phyloP scores from a whole-genome alignment of 116 monocot species.

The Phalaenopsis hybrid region DNA sequence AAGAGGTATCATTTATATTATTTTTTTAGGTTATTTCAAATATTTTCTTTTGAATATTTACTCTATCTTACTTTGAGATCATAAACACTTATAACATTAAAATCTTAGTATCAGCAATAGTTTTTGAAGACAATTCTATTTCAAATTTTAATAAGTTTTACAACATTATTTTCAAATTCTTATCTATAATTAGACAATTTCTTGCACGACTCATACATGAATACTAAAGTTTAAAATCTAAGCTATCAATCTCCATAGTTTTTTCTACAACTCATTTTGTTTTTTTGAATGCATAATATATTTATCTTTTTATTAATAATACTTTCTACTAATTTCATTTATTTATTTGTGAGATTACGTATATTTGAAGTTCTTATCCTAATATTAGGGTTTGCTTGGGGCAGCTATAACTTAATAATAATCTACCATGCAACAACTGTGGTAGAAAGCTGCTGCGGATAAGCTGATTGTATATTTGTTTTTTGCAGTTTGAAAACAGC shows the following conservation, averaged over 20 bases:
- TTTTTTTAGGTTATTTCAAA: not conserved
- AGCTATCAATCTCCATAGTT: not conserved
- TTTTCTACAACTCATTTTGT: not conserved
- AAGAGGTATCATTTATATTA: not conserved
- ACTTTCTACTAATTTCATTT: not conserved
- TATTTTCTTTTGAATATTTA: not conserved
- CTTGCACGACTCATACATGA: not conserved
- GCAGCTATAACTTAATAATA: too few species aligned
- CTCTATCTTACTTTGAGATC: not conserved
- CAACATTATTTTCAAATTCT: not conserved
- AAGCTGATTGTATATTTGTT: too few species aligned
- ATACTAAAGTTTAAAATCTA: not conserved
- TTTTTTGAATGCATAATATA: not conserved
- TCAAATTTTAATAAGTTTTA: not conserved
- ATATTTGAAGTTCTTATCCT: not conserved
- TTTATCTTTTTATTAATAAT: not conserved
- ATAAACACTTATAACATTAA: too few species aligned
- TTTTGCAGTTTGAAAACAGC: too few species aligned
- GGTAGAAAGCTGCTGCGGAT: too few species aligned
- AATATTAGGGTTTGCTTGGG: too few species aligned
- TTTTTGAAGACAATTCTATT: not conserved
- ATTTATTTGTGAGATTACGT: not conserved
- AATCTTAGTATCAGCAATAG: too few species aligned
- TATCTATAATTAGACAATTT: not conserved
- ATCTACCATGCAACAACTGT: too few species aligned